Evolutionary conservation across 495 filamentous ascomycete genomes (phyloP).

Genomic region (Aspergillus baeticus): DNA sequence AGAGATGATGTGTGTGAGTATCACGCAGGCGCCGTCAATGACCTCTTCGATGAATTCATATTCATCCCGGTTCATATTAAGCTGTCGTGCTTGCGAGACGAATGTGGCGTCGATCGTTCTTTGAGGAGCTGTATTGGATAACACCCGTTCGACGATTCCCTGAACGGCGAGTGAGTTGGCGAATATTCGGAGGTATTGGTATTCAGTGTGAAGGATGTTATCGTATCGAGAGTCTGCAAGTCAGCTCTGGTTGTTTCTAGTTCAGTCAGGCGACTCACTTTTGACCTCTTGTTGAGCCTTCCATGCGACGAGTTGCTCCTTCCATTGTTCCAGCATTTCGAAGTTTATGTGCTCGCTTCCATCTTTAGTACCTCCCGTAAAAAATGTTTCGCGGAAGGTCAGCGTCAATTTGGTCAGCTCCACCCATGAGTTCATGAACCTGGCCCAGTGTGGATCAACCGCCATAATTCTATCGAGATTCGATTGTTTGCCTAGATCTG

Average conservation of each 20-base stretch:
- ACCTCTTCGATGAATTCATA: constrained; percentile 42
- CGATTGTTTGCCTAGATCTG: constrained; percentile 13
- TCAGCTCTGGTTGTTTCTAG: neutral
- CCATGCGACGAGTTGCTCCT: constrained; percentile 29
- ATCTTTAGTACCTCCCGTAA: constrained; percentile 8
- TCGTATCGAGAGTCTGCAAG: constrained; percentile 1
- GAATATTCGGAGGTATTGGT: constrained; percentile 38
- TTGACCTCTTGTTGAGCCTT: constrained; percentile 7
- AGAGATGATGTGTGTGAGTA: constrained; percentile 23
- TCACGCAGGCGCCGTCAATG: constrained; percentile 32
- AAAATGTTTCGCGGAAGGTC: constrained; percentile 21
- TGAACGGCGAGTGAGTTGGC: constrained; percentile 40
- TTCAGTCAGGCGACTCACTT: constrained; percentile 13
- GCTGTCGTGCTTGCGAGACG: neutral
- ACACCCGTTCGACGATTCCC: constrained; percentile 30
- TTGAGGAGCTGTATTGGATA: constrained; percentile 14
- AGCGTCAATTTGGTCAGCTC: constrained; percentile 34
- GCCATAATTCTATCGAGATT: constrained; percentile 4
- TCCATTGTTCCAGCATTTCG: constrained; percentile 28
- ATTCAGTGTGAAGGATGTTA: constrained; percentile 31
- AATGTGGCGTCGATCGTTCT: constrained; percentile 10
- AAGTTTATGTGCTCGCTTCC: constrained; percentile 12
- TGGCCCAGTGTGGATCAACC: constrained; percentile 17
- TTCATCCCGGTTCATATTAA: constrained; percentile 16
- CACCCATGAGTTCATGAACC: constrained; percentile 26